Percentiles rank a stretch among this genome's conserved stretches.
These are phyloP conservation scores for Tylopilus cervinicoccineus DNA, from an alignment of 768 basidiomycete genomes.

Conservation along the genomic window DNA sequence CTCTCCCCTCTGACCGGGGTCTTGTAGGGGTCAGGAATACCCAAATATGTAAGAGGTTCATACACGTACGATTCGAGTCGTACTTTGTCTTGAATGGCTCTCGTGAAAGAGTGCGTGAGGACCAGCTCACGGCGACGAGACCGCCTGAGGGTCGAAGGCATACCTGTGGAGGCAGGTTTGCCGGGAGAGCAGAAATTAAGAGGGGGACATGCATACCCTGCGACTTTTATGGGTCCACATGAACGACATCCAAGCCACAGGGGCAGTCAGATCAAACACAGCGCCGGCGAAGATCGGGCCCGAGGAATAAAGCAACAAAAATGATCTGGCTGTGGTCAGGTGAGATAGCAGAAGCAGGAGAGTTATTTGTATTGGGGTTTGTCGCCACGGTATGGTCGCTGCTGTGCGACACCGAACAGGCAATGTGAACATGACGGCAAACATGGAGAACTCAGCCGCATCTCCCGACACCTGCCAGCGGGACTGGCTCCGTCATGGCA, in stretches of 20 bases:
- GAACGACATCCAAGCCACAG: constrained; percentile 27
- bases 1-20: constrained; percentile 17
- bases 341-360: constrained; percentile 9
- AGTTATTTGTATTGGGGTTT: background rate
- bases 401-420: constrained; percentile 10
- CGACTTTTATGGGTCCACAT: constrained; percentile 29
- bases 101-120: constrained; percentile 49
- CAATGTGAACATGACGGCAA: constrained; percentile 10
- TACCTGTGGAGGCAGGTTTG: constrained; percentile 24
- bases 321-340: constrained; percentile 7
- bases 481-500: constrained; percentile 7
- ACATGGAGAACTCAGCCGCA: constrained; percentile 22
- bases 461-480: constrained; percentile 10
- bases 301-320: constrained; percentile 11
- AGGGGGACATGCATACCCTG: constrained; percentile 9
- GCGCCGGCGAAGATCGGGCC: constrained; percentile 13
- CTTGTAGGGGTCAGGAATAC: constrained; percentile 11
- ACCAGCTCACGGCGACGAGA: constrained; percentile 45
- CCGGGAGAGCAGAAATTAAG: constrained; percentile 12
- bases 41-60: background rate
- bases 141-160: constrained; percentile 42
- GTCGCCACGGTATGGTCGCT: constrained; percentile 1
- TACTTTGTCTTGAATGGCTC: constrained; percentile 42
- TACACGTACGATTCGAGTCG: constrained; percentile 29
- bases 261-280: constrained; percentile 16